Evolutionary conservation across 1,284 basidiomycete species (phyloP).

Genomic region (Ustilago loliicola): DNA sequence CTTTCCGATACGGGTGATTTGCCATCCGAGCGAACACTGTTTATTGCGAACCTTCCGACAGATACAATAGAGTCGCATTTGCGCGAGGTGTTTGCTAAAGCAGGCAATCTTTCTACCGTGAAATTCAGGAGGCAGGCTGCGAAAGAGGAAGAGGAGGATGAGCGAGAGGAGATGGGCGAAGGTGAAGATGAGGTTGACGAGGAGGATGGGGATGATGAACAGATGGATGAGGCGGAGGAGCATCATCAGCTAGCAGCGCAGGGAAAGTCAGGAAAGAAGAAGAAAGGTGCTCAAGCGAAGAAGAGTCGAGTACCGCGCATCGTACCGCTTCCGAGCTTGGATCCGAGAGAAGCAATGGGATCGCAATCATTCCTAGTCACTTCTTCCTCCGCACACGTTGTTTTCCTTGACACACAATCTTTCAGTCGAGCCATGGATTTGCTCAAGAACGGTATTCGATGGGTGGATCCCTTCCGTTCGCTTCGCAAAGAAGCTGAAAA

Average conservation of each 20-base stretch:
- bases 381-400: constrained; percentile 56
- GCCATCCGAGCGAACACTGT: constrained; percentile 61
- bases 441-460: constrained; percentile 18
- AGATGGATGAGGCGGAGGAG: constrained; percentile 18
- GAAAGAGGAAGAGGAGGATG: constrained; percentile 42
- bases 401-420: constrained; percentile 61
- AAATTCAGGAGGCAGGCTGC: constrained; percentile 26
- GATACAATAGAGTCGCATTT: constrained; percentile 61
- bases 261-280: constrained; percentile 11
- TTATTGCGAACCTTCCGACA: constrained; percentile 64
- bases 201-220: constrained; percentile 13
- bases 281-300: constrained; percentile 9
- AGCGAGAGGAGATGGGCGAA: constrained; percentile 35
- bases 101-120: constrained; percentile 55
- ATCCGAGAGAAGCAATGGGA: constrained; percentile 30
- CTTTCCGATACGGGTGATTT: constrained; percentile 3
- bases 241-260: constrained; percentile 14
- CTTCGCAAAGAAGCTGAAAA: constrained; percentile 17
- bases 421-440: constrained; percentile 51
- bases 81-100: constrained; percentile 56
- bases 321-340: constrained; percentile 42
- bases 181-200: constrained; percentile 31
- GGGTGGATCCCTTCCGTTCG: constrained; percentile 31
- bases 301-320: constrained; percentile 40
- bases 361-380: constrained; percentile 47